Conservation (phyloP, 1,284 basidiomycete genomes). For the Coniferiporia sulphurascens region DNA sequence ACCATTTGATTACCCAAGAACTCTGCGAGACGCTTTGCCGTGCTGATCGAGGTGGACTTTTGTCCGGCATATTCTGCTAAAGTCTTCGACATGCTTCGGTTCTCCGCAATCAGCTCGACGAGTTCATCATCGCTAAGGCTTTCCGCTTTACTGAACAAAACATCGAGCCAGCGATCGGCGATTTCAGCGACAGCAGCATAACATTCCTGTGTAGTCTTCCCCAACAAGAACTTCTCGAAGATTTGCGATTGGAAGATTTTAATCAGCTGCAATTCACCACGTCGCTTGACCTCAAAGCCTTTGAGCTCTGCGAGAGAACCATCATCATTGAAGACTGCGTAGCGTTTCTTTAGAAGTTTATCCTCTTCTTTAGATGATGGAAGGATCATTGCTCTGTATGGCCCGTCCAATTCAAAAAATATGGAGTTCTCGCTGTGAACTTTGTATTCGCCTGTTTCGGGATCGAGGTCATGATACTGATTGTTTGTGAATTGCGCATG, state of each 20-base stretch:
- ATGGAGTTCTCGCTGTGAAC: constrained; percentile 98
- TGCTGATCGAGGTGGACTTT: constrained; percentile 98
- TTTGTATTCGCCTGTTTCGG: constrained; percentile 78
- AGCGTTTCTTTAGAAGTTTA: constrained; percentile 97
- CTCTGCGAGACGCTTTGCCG: constrained; percentile 91
- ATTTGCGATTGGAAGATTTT: constrained; percentile 99
- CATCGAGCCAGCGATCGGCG: constrained; percentile 97
- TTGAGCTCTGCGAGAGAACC: constrained; percentile 96
- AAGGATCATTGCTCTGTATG: constrained; percentile 98
- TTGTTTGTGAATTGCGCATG: constrained; percentile 96
- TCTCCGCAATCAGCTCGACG: constrained; percentile 97
- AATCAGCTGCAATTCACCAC: constrained; percentile 97
- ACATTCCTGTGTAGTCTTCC: constrained; percentile 90
- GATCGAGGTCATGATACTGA: constrained; percentile 94
- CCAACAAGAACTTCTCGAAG: constrained; percentile 96
- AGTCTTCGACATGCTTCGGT: constrained; percentile 97
- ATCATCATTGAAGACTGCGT: constrained; percentile 99
- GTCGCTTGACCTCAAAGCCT: constrained; percentile 98
- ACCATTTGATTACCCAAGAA: constrained; percentile 99
- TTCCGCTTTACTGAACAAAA: constrained; percentile 84
- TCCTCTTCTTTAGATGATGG: constrained; percentile 99
- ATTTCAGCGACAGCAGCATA: constrained; percentile 92
- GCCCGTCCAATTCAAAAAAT: constrained; percentile 99
- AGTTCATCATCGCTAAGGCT: constrained; percentile 88
- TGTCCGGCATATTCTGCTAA: constrained; percentile 94